Percentiles rank a stretch among this genome's conserved stretches.
These are phyloP conservation scores for Conringia planisiliqua DNA, from an alignment of 345 rosid species.

Conservation along the genomic window DNA sequence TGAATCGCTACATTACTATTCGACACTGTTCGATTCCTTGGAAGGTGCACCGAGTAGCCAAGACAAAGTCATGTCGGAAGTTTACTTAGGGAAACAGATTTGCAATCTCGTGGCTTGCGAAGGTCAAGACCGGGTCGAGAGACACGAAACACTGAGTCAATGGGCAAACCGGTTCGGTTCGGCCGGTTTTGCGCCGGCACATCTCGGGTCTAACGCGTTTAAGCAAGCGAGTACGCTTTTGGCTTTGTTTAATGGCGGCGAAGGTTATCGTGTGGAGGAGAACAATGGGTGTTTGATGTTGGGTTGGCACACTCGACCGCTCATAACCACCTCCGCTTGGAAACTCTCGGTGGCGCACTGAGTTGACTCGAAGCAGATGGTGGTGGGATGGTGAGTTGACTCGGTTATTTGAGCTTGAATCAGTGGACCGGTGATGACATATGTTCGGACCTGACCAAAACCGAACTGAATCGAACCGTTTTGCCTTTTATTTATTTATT, in stretches of 20 bases:
- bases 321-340: conserved; percentile 91
- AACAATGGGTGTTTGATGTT: conserved; percentile 69
- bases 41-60: conserved; percentile 49
- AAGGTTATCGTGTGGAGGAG: conserved; percentile 90
- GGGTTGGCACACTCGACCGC: conserved; percentile 87
- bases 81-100: conserved; percentile 80
- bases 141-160: conserved; percentile 66
- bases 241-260: conserved; percentile 68
- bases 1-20: conserved; percentile 78
- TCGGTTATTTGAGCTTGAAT: conserved; percentile 12
- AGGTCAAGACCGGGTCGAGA: conserved; percentile 69
- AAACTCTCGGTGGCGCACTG: conserved; percentile 34
- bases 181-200: conserved; percentile 68
- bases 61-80: conserved; percentile 73
- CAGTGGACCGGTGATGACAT: conserved; percentile 38
- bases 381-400: neutral
- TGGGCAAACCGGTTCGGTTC: conserved; percentile 60
- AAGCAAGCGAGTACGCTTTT: conserved; percentile 82
- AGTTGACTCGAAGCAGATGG: conserved; percentile 7
- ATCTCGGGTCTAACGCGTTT: conserved; percentile 80
- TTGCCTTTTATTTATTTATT: conserved; percentile 9
- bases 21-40: conserved; percentile 77
- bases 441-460: conserved; percentile 28
- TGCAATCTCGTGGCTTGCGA: conserved; percentile 83
- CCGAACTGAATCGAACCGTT: conserved; percentile 36